A percentile compares a stretch with the other conserved stretches of the same genome.
These are phyloP conservation scores for Wickerhamomyces chambardii DNA, from an alignment of 805 yeast species.

Conservation along the genomic window DNA sequence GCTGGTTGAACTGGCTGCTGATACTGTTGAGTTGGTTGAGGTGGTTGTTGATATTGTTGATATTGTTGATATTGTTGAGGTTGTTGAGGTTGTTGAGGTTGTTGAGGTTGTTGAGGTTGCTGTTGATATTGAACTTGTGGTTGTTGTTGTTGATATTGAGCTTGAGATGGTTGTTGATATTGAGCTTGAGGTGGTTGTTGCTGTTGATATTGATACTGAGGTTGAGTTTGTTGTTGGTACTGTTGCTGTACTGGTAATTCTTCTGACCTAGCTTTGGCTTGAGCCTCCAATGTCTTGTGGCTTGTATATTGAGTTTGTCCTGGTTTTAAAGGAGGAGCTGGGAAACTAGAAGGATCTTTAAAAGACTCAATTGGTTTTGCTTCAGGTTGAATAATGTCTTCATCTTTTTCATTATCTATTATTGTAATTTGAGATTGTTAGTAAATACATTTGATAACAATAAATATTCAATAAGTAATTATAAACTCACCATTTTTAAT, in stretches of 20 bases:
- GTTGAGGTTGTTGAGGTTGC: conserved; percentile 4
- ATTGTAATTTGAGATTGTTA: not conserved
- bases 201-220: conserved; percentile 2
- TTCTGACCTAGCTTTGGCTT: not conserved
- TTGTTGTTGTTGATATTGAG: conserved; percentile 2
- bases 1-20: not conserved
- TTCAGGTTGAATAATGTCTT: conserved; percentile 10
- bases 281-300: not conserved
- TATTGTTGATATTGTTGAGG: not conserved
- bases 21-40: not conserved
- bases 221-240: conserved; percentile 3
- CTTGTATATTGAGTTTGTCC: conserved; percentile 25
- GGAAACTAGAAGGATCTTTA: conserved; percentile 15
- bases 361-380: conserved; percentile 5
- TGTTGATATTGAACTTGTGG: conserved; percentile 1
- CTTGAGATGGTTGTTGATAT: conserved; percentile 4
- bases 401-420: no score
- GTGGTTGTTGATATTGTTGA: conserved; percentile 2
- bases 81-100: conserved; percentile 1
- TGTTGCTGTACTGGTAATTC: conserved; percentile 5
- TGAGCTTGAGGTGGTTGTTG: conserved; percentile 3
- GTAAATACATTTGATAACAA: no score
- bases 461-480: no score
- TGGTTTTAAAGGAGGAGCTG: conserved; percentile 30
- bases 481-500: not conserved